phyloP scores from a whole-genome alignment of 352 stramenopile species.

The Phytophthora ramorum region DNA sequence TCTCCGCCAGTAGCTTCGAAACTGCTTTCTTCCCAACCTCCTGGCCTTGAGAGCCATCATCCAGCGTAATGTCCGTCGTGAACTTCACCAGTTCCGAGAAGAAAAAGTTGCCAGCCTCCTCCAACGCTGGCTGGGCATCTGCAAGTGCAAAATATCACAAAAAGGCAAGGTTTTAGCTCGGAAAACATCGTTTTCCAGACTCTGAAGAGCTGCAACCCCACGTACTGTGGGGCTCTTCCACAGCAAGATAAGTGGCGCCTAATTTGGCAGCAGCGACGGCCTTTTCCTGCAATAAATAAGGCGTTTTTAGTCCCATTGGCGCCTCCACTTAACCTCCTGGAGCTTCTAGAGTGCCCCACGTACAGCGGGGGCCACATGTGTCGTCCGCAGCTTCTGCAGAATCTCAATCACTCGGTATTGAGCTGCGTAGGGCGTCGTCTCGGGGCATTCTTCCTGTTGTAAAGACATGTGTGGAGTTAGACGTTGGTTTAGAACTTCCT shows the following conservation, averaged over 20 bases:
- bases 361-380: constrained; percentile 37
- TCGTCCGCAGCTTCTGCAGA: constrained; percentile 58
- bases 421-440: constrained; percentile 54
- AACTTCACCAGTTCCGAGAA: constrained; percentile 51
- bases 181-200: too few species aligned
- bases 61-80: constrained; percentile 18
- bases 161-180: not conserved
- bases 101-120: constrained; percentile 47
- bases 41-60: constrained; percentile 20
- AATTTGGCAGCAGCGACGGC: constrained; percentile 40
- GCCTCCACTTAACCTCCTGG: not conserved
- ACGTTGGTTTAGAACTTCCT: not conserved
- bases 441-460: constrained; percentile 52
- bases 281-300: constrained; percentile 39
- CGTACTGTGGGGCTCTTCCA: constrained; percentile 73
- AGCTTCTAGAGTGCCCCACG: constrained; percentile 12
- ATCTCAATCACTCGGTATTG: constrained; percentile 66
- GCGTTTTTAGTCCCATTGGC: not conserved
- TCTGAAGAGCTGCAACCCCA: not conserved
- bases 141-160: constrained; percentile 5
- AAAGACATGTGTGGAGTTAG: not conserved
- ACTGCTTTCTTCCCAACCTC: constrained; percentile 3
- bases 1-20: constrained; percentile 12
- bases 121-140: constrained; percentile 69
- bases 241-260: constrained; percentile 54